Base-by-base conservation (phyloP, 139 green algal genomes). In the Spirogloea muscicola region DNA sequence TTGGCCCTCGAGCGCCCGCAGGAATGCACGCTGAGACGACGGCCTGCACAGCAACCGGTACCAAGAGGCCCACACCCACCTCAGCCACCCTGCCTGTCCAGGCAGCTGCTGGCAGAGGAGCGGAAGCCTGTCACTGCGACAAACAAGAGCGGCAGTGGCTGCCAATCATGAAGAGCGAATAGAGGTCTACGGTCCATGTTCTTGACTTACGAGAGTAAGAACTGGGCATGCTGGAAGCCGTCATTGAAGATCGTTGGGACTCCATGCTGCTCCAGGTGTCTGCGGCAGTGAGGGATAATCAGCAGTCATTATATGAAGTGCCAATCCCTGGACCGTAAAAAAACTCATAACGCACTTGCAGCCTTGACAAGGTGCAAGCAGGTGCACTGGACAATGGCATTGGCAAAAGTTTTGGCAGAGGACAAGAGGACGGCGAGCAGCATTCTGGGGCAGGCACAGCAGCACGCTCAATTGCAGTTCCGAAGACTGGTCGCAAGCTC, bases 211-310 rank as follows among this genome's bases (percentile, higher is more conserved):
- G 43, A 37, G n/a, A 74, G 64, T 1, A 74, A 44, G 37, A 64
- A 65, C 27, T 74, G 33, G 6, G 65, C 65, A 34, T 74, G 65
- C 21, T 74, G 65, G 65, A 65, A 74, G 3, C 52, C 42, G 3
- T 39, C 42, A 34, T 74, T 46, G 39, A 65, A 74, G n/a, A 74
- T 46, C 39, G 64, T 44, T 16, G n/a, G 13, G 0, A 74, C 65
- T 38, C 10, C 34, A 65, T 65, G 44, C 34, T 74, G 39, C 40
- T 65, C 65, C 65, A 74, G n/a, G 52, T 74, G 36, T 33, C 65
- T 74, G 43, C 13, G 16, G 13, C 41, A n/a, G n/a, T n/a, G n/a
- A n/a, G n/a, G n/a, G n/a, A n/a, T n/a, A n/a, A n/a, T n/a, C n/a
- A n/a, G n/a, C n/a, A n/a, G n/a, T n/a, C n/a, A n/a, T n/a, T n/a